Evolutionary conservation across 2,329 filamentous ascomycete genomes (phyloP), one percentile per base, ranked within the genome.

Genomic region (Botrytis tulipae): DNA sequence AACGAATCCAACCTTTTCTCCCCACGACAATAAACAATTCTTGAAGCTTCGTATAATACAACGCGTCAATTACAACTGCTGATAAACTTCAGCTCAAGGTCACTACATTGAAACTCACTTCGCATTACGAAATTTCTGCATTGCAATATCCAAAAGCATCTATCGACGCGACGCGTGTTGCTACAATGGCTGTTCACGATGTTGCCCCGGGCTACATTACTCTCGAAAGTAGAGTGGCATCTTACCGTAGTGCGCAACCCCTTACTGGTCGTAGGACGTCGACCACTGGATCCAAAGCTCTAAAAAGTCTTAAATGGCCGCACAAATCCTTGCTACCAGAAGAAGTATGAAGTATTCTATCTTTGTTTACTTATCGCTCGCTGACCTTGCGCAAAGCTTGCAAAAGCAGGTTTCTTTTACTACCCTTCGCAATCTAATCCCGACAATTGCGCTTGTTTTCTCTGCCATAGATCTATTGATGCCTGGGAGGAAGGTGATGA

Each of bases 401-500:
- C 96, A 7, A 90, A 89, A 80, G 95, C 96, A 73, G 96, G 96
- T 54, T 97, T 99, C 84, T 96, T 92, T 84, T 98, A 93, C 84
- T 89, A 91, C 75, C 95, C 96, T 2, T 89, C 88, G 22, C 86
- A 89, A 70, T 87, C 89, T 65, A 93, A 90, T 79, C 91, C 91
- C 54, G 96, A 99, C 82, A 98, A 98, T 82, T 93, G 93, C 66
- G 88, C 90, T 77, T 99, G 96, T 82, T 98, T 97, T 82, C 86
- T 94, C 54, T 99, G 96, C 84, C 85, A 90, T 75, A 92, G 93
- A 81, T 89, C 91, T 72, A 87, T 99, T 20, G 94, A 97, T 81
- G 95, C 94, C 74, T 99, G 96, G 96, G 95, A 98, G 79, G 87
- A 91, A 57, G 90, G 91, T 35, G 96, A 99, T 80, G 89, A 94